These are phyloP conservation scores for Mycena vulgaris DNA, from an alignment of 768 basidiomycete species.

Conservation along the genomic window DNA sequence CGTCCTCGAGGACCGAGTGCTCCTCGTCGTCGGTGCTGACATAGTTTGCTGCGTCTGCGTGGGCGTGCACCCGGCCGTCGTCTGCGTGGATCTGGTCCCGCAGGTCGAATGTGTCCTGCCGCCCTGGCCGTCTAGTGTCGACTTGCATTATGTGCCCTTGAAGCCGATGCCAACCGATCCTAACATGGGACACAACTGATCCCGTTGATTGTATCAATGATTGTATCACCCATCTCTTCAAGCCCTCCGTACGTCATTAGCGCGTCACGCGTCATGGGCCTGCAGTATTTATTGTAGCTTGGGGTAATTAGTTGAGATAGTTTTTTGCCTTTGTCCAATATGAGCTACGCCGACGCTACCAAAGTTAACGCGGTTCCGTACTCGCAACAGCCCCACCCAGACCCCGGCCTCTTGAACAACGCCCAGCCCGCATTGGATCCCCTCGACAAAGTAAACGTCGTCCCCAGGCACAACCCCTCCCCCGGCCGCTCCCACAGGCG, in stretches of 20 bases:
- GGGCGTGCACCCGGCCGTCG: slow-evolving; percentile 63
- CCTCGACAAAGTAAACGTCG: slow-evolving; percentile 72
- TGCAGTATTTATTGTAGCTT: too few relatives aligned
- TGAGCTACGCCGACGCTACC: too few relatives aligned
- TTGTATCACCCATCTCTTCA: too few relatives aligned
- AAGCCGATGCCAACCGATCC: slow-evolving; percentile 4
- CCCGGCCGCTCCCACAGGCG: slow-evolving; percentile 49
- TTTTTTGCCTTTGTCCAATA: too few relatives aligned
- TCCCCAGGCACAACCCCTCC: slow-evolving; percentile 59
- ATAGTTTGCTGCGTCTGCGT: slow-evolving; percentile 59
- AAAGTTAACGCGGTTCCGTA: too few relatives aligned
- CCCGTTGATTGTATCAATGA: too few relatives aligned
- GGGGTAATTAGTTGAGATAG: too few relatives aligned
- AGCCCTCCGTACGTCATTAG: too few relatives aligned
- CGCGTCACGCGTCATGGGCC: too few relatives aligned
- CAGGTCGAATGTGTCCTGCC: slow-evolving; percentile 80
- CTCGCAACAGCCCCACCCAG: slow-evolving; percentile 71
- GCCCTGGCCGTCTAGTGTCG: slow-evolving; percentile 32
- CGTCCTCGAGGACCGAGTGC: slow-evolving; percentile 89
- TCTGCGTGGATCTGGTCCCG: slow-evolving; percentile 75
- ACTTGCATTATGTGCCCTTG: slow-evolving; percentile 18
- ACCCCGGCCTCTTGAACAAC: slow-evolving; percentile 75
- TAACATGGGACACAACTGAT: too few relatives aligned
- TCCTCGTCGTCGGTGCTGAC: slow-evolving; percentile 73
- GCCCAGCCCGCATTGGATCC: slow-evolving; percentile 54